Evolutionary conservation across 768 basidiomycete species (phyloP).

Genomic region (Chalciporus pseudorubinellus): DNA sequence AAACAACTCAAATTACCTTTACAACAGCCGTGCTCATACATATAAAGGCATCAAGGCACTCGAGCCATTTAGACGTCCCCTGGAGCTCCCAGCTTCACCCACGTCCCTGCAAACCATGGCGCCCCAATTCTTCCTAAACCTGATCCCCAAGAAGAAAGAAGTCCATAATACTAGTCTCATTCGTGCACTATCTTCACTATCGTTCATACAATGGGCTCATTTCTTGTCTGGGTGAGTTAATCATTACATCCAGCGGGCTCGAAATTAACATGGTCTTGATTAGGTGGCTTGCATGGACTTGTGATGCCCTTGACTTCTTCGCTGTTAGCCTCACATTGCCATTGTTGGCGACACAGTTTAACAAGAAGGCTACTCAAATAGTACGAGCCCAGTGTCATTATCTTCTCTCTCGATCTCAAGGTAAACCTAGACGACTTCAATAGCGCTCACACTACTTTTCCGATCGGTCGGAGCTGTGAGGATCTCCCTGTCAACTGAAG

Average conservation of each 20-base stretch:
- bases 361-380: constrained; percentile 40
- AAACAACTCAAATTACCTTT: constrained; percentile 3
- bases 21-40: constrained; percentile 4
- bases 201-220: constrained; percentile 54
- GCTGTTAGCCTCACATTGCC: constrained; percentile 61
- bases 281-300: constrained; percentile 85
- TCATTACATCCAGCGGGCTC: neutral
- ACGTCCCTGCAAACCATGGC: constrained; percentile 7
- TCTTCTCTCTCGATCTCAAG: neutral
- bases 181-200: constrained; percentile 42
- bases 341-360: constrained; percentile 48
- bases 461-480: constrained; percentile 71
- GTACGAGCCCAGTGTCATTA: constrained; percentile 26
- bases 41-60: neutral
- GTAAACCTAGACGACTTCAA: constrained; percentile 60
- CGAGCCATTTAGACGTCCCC: neutral
- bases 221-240: constrained; percentile 54
- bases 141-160: constrained; percentile 49
- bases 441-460: constrained; percentile 92
- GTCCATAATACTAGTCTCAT: constrained; percentile 37
- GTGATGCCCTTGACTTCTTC: constrained; percentile 87
- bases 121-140: constrained; percentile 42
- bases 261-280: neutral
- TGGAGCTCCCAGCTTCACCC: neutral
- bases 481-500: neutral